phyloP scores from a whole-genome alignment of 2,329 filamentous ascomycete species.

The Microdochium bolleyi region DNA sequence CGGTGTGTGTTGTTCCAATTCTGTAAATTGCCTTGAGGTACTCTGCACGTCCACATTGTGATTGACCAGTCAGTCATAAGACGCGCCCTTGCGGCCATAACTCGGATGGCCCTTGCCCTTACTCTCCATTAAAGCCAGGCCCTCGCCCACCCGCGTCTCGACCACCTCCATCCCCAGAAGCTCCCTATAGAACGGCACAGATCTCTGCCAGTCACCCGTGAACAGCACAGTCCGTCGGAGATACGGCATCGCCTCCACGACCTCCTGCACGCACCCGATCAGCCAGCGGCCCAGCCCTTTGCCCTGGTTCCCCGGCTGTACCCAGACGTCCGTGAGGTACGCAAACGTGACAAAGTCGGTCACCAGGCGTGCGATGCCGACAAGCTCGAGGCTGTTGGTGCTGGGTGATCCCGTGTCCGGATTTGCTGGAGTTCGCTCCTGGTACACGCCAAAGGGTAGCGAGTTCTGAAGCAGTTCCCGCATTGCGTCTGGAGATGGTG shows the following conservation, averaged over 20 bases:
- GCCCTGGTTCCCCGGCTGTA: slow-evolving; percentile 31
- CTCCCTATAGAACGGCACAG: slow-evolving; percentile 23
- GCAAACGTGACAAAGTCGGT: slow-evolving; percentile 39
- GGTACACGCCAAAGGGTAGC: slow-evolving; percentile 26
- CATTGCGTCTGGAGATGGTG: slow-evolving; percentile 16
- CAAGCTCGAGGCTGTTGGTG: neutral
- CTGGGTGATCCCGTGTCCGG: neutral
- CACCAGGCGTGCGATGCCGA: slow-evolving; percentile 38
- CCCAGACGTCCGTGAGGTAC: slow-evolving; percentile 42
- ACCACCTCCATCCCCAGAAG: slow-evolving; percentile 21
- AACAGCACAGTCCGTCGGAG: slow-evolving; percentile 29
- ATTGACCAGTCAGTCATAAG: neutral
- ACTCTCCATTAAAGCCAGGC: slow-evolving; percentile 10
- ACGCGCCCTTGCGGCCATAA: neutral
- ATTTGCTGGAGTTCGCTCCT: neutral
- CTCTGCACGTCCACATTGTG: neutral
- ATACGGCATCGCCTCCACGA: slow-evolving; percentile 30
- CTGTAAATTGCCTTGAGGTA: neutral
- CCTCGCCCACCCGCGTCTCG: slow-evolving; percentile 3
- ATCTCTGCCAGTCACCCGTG: slow-evolving; percentile 18
- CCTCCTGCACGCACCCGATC: slow-evolving; percentile 31
- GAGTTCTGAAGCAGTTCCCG: slow-evolving; percentile 19
- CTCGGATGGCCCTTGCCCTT: slow-evolving; percentile 10
- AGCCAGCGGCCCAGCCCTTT: slow-evolving; percentile 40
- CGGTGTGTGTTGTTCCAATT: no score